Conservation (phyloP, 2,329 filamentous ascomycete genomes). For the Ophiocordyceps camponoti-saundersi region DNA sequence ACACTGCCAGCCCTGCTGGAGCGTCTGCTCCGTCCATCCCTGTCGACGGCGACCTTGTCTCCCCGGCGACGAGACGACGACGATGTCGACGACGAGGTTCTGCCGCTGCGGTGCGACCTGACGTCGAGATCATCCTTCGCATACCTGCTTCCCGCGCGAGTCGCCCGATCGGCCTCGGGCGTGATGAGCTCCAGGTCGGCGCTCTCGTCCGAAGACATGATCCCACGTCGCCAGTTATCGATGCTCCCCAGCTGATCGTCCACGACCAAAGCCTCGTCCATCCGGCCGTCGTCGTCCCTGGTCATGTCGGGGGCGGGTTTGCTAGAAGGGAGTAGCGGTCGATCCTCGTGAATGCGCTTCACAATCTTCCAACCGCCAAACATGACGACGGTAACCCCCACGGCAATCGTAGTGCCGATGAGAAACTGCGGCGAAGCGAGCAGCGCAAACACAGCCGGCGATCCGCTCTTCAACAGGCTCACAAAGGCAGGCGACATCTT, state of each 20-base stretch:
- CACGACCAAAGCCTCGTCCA: not conserved
- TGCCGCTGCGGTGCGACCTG: conserved; percentile 16
- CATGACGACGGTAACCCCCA: conserved; percentile 89
- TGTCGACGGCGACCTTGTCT: conserved; percentile 11
- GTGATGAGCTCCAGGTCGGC: conserved; percentile 41
- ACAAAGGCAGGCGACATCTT: conserved; percentile 78
- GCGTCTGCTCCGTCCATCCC: conserved; percentile 15
- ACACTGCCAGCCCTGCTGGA: conserved; percentile 14
- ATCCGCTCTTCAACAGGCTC: conserved; percentile 56
- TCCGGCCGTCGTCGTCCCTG: conserved; percentile 5
- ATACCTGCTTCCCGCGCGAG: conserved; percentile 11
- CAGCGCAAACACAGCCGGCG: conserved; percentile 73
- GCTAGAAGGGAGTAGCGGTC: conserved; percentile 9
- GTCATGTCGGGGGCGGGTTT: conserved; percentile 6
- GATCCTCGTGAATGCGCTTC: conserved; percentile 52
- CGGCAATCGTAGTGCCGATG: conserved; percentile 74
- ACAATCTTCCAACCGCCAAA: conserved; percentile 97
- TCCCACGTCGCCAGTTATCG: conserved; percentile 41
- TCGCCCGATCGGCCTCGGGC: conserved; percentile 32
- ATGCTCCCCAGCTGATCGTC: conserved; percentile 38
- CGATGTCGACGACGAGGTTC: conserved; percentile 6
- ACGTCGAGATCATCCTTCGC: conserved; percentile 19
- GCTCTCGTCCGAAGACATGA: conserved; percentile 26
- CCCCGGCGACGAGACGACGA: conserved; percentile 1
- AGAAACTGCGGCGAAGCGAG: conserved; percentile 85